phyloP scores from a whole-genome alignment of 2,329 filamentous ascomycete species.

The Colletotrichum sp. region DNA sequence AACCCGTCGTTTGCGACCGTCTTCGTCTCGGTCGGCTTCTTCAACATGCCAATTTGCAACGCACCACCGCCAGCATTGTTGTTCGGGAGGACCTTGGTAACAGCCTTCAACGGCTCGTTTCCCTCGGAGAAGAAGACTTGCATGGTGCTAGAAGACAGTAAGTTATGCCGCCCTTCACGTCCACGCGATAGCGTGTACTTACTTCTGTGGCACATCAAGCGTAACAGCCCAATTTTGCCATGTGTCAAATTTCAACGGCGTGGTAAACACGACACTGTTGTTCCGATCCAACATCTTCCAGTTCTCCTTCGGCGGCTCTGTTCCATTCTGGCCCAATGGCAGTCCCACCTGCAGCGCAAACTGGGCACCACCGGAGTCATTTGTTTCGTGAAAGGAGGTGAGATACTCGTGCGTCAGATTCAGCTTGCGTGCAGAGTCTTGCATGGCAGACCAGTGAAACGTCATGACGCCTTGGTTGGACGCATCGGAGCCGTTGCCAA shows the following conservation, averaged over 20 bases:
- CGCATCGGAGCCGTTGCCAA: slow-evolving; percentile 50
- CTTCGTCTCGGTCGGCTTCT: slow-evolving; percentile 55
- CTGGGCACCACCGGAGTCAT: slow-evolving; percentile 53
- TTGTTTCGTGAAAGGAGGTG: slow-evolving; percentile 54
- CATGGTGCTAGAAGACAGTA: slow-evolving; percentile 47
- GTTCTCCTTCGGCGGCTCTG: slow-evolving; percentile 35
- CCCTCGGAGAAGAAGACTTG: slow-evolving; percentile 62
- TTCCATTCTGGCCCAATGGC: slow-evolving; percentile 44
- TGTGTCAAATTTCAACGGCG: slow-evolving; percentile 49
- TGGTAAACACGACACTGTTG: slow-evolving; percentile 54
- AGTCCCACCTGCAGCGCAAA: slow-evolving; percentile 60
- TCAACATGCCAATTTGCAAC: slow-evolving; percentile 66
- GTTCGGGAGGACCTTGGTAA: slow-evolving; percentile 50
- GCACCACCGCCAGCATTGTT: slow-evolving; percentile 63
- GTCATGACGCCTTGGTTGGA: slow-evolving; percentile 62
- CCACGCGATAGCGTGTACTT: slow-evolving; percentile 24
- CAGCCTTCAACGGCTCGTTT: slow-evolving; percentile 45
- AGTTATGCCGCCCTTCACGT: background rate
- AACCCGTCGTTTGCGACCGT: slow-evolving; percentile 53
- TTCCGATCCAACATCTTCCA: slow-evolving; percentile 53
- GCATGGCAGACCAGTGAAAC: slow-evolving; percentile 64
- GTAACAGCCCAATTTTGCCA: slow-evolving; percentile 69
- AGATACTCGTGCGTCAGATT: slow-evolving; percentile 68
- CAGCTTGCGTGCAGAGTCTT: slow-evolving; percentile 54
- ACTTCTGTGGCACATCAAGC: slow-evolving; percentile 63